These are phyloP conservation scores for Aspergillus sergii DNA, from an alignment of 2,329 filamentous ascomycete species.

Conservation along the genomic window DNA sequence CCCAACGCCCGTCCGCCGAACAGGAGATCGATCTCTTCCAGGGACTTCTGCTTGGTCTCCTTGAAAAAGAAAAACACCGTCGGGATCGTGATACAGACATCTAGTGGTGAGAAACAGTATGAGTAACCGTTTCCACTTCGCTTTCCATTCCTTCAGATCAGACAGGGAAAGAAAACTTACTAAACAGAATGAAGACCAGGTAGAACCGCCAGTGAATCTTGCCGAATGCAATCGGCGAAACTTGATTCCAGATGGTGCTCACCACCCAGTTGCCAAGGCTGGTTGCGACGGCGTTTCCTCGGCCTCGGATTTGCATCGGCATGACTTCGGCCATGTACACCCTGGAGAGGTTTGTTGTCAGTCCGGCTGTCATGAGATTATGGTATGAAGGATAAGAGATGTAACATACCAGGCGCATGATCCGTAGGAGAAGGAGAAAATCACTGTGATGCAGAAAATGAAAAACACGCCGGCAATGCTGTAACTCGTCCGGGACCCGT, in stretches of 20 bases:
- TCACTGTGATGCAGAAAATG: constrained; percentile 63
- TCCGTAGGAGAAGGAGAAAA: constrained; percentile 63
- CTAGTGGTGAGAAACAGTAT: constrained; percentile 16
- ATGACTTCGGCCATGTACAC: constrained; percentile 69
- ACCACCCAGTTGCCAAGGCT: constrained; percentile 63
- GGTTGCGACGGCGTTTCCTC: constrained; percentile 60
- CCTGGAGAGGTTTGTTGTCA: constrained; percentile 43
- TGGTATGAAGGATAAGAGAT: constrained; percentile 12
- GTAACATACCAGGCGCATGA: constrained; percentile 40
- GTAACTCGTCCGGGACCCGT: constrained; percentile 46
- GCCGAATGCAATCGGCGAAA: constrained; percentile 56
- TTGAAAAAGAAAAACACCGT: constrained; percentile 57
- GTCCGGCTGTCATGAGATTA: neutral
- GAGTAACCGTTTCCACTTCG: neutral
- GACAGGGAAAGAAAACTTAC: constrained; percentile 26
- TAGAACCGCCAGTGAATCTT: constrained; percentile 59
- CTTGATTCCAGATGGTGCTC: constrained; percentile 61
- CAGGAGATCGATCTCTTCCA: constrained; percentile 62
- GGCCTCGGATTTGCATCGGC: constrained; percentile 66
- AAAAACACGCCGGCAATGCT: constrained; percentile 67
- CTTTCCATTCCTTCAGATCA: too few species aligned
- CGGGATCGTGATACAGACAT: constrained; percentile 41
- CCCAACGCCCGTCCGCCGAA: constrained; percentile 58
- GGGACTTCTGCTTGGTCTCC: constrained; percentile 55
- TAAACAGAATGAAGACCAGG: constrained; percentile 60